phyloP scores from a whole-genome alignment of 2,329 filamentous ascomycete species.

The Chrysoporthe deuterocubensis region DNA sequence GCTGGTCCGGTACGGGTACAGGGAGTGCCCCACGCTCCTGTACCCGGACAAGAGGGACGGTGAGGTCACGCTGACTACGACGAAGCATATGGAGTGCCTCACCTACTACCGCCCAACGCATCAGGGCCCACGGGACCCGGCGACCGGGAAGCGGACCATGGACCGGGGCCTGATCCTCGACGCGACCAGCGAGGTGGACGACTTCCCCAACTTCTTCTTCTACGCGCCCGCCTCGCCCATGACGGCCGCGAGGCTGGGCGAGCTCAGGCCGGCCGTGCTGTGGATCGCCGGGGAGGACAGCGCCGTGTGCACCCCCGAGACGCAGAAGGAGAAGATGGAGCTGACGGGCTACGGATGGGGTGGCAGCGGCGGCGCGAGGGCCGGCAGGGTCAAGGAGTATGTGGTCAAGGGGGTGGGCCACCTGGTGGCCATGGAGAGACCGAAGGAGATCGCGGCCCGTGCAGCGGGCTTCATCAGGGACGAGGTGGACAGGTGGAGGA shows the following conservation, averaged over 20 bases:
- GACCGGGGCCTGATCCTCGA: slow-evolving; percentile 50
- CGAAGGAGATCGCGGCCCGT: slow-evolving; percentile 65
- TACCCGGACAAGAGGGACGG: slow-evolving; percentile 48
- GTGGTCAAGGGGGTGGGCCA: slow-evolving; percentile 72
- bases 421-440: slow-evolving; percentile 82
- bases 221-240: slow-evolving; percentile 68
- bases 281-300: slow-evolving; percentile 71
- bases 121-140: slow-evolving; percentile 43
- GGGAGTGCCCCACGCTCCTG: slow-evolving; percentile 68
- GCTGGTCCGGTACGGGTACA: slow-evolving; percentile 76
- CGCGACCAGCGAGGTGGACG: slow-evolving; percentile 42
- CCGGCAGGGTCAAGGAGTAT: slow-evolving; percentile 69
- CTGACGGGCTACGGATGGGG: slow-evolving; percentile 68
- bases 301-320: slow-evolving; percentile 54
- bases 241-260: slow-evolving; percentile 60
- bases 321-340: slow-evolving; percentile 62
- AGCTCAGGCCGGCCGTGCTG: slow-evolving; percentile 66
- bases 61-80: slow-evolving; percentile 73
- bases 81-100: slow-evolving; percentile 86
- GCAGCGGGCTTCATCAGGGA: slow-evolving; percentile 59
- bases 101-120: slow-evolving; percentile 71
- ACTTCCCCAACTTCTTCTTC: slow-evolving; percentile 54
- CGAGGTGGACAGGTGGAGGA: slow-evolving; percentile 62
- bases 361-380: slow-evolving; percentile 67
- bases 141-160: slow-evolving; percentile 43